These are phyloP conservation scores for Hemerocallis citrina DNA, from an alignment of 106 monocot species.

Conservation along the genomic window DNA sequence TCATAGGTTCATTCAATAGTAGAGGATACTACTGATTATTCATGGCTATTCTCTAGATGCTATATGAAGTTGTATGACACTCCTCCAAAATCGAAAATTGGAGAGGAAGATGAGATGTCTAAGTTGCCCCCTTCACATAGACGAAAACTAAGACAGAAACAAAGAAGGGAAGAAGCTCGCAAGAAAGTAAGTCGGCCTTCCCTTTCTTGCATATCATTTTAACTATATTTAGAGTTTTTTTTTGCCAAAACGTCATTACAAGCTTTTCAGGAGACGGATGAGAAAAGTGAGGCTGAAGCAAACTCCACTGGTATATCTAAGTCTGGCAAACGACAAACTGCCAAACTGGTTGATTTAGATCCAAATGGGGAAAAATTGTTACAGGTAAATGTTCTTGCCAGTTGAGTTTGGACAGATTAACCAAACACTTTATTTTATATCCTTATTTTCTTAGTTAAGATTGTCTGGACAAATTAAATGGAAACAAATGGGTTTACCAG, in stretches of 20 bases:
- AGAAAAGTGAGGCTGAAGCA: slow-evolving; percentile 64
- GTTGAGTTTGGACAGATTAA: too few species aligned
- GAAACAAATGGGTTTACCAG: too few species aligned
- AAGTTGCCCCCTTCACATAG: slow-evolving; percentile 74
- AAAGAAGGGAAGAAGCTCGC: slow-evolving; percentile 91
- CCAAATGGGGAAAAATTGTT: slow-evolving; percentile 89
- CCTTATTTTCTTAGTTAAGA: too few species aligned
- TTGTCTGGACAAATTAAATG: too few species aligned
- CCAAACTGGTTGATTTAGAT: slow-evolving; percentile 78
- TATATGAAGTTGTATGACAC: slow-evolving; percentile 86
- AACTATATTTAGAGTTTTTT: not conserved
- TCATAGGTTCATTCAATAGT: not conserved
- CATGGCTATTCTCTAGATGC: slow-evolving; percentile 39
- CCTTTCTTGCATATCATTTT: not conserved
- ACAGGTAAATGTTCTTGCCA: slow-evolving; percentile 50
- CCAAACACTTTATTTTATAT: too few species aligned
- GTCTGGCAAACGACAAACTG: slow-evolving; percentile 60
- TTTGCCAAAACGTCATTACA: slow-evolving; percentile 5
- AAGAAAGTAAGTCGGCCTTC: slow-evolving; percentile 49
- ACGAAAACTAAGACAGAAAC: slow-evolving; percentile 89
- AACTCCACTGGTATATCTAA: slow-evolving; percentile 42
- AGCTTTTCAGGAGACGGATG: slow-evolving; percentile 76
- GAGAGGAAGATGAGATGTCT: slow-evolving; percentile 69
- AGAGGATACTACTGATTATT: not conserved
- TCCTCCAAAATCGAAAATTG: slow-evolving; percentile 64